Conservation (phyloP, 345 rosid species). For the Melaleuca alternifolia region DNA sequence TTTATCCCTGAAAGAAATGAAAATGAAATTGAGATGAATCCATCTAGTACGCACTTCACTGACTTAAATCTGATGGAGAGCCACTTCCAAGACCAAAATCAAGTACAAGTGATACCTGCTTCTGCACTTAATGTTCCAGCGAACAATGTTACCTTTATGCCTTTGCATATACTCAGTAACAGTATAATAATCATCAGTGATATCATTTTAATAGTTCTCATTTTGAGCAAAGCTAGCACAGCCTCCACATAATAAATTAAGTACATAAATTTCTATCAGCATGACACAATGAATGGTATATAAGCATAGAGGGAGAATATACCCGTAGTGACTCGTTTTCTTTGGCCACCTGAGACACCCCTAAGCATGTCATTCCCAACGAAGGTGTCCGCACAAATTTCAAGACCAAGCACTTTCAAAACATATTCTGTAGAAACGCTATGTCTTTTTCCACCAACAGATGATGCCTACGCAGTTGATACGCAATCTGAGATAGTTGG, state of each 20-base stretch:
- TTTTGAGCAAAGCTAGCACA: neutral
- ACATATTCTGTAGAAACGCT: conserved; percentile 77
- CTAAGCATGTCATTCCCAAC: conserved; percentile 93
- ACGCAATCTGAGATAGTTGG: neutral
- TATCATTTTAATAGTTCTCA: neutral
- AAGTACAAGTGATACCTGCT: neutral
- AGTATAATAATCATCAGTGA: neutral
- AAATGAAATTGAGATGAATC: neutral
- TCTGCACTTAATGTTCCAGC: neutral
- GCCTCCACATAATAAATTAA: neutral
- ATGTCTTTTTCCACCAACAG: conserved; percentile 62
- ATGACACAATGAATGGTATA: neutral
- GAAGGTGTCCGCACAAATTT: conserved; percentile 71
- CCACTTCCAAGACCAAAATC: neutral
- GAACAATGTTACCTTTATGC: neutral
- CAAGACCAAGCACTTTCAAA: conserved; percentile 85
- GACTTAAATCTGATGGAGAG: neutral
- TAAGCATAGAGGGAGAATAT: conserved; percentile 4
- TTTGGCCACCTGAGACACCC: conserved; percentile 96
- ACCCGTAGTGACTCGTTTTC: conserved; percentile 95
- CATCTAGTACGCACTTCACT: neutral
- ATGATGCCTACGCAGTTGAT: conserved; percentile 47
- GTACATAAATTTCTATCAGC: neutral
- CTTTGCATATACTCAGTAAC: neutral
- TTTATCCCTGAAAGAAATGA: neutral